These are phyloP conservation scores for Pseudoturritis turrita DNA, from an alignment of 345 rosid genomes.

Conservation along the genomic window DNA sequence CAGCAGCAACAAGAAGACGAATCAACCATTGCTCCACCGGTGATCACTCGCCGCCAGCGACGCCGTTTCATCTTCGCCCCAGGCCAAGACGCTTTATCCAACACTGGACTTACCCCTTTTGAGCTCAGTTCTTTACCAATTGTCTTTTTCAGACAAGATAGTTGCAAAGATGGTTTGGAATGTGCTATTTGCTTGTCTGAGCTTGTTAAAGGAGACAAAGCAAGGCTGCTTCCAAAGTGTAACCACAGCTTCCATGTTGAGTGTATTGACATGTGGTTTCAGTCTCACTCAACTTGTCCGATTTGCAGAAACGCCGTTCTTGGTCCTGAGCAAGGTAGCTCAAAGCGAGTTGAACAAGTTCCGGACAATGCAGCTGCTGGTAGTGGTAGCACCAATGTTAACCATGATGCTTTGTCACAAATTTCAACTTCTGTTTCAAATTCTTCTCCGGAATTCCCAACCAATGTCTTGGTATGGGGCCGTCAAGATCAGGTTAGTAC, in stretches of 20 bases:
- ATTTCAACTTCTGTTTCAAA: slow-evolving; percentile 34
- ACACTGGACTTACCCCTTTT: slow-evolving; percentile 53
- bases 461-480: slow-evolving; percentile 91
- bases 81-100: slow-evolving; percentile 41
- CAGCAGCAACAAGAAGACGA: slow-evolving; percentile 1
- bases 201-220: slow-evolving; percentile 65
- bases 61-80: slow-evolving; percentile 54
- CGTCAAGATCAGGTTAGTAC: slow-evolving; percentile 62
- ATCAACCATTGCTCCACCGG: slow-evolving; percentile 18
- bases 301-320: slow-evolving; percentile 63
- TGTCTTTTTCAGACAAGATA: slow-evolving; percentile 43
- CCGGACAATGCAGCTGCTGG: slow-evolving; percentile 19
- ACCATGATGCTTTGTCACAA: slow-evolving; percentile 27
- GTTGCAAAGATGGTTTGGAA: slow-evolving; percentile 58
- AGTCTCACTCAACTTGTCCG: slow-evolving; percentile 87
- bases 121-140: slow-evolving; percentile 62
- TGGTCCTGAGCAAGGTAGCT: slow-evolving; percentile 21
- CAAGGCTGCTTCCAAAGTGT: slow-evolving; percentile 73
- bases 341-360: slow-evolving; percentile 14
- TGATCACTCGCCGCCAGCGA: slow-evolving; percentile 45
- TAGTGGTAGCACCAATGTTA: neutral
- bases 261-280: slow-evolving; percentile 98
- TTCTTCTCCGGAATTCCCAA: slow-evolving; percentile 65
- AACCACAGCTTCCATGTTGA: slow-evolving; percentile 86
- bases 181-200: slow-evolving; percentile 90